Evolutionary conservation across 371 early-diverging fungal species (phyloP), one percentile per base, ranked within the genome.

Genomic region (Mortierella polycephala): DNA sequence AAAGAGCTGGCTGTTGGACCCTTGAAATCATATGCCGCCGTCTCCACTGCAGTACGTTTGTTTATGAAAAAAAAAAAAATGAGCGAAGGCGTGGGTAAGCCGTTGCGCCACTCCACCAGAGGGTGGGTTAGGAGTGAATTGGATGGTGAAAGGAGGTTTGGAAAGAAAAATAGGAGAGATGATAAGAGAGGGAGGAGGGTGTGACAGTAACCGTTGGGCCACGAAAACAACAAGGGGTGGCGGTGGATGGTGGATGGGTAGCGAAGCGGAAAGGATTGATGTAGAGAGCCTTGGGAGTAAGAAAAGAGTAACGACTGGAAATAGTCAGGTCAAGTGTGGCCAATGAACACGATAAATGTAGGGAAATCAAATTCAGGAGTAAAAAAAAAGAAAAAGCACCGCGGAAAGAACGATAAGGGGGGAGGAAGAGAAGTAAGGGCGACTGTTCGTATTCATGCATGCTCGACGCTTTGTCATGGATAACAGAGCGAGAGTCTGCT

Each of bases 381-480:
- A 44, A 18, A 44, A 13, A 23, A 21, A 8, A 49, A 54, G 47
- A 58, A 44, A 39, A 42, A 49, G 41, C 13, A 51, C 20, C 41
- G 46, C 37, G 39, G 40, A 46, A n/a, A 60, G 52, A 37, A 8
- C n/a, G n/a, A n/a, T n/a, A n/a, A 23, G 37, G 41, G 57, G 18
- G 39, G 12, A 47, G 18, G 40, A 5, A n/a, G 18, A 39, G 37
- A 46, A 54, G 42, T 39, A 18, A 42, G n/a, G n/a, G n/a, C n/a
- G n/a, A n/a, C n/a, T n/a, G n/a, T 1, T 12, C 46, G 37, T 51
- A 45, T 52, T 58, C 51, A 57, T 58, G 57, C 60, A 66, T 59
- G 52, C 51, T 66, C 66, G 60, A 66, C 66, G 66, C 60, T 66
- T 59, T 66, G 66, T 59, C 66, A 66, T 57, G 44, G 54, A 53